These are phyloP conservation scores for Penicillium sp. DNA, from an alignment of 2,329 filamentous ascomycete genomes.

Conservation along the genomic window DNA sequence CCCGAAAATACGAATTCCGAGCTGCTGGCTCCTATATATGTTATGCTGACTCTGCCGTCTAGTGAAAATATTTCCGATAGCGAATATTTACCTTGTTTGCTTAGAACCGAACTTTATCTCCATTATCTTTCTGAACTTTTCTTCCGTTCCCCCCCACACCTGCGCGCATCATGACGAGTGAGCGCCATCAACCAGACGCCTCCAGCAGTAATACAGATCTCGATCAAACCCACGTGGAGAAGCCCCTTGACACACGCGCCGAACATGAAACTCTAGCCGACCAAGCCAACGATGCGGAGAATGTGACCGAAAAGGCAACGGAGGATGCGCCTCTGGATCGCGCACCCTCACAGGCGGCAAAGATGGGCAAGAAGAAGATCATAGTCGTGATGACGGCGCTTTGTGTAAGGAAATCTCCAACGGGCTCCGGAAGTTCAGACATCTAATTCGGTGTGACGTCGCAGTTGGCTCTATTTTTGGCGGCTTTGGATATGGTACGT, in stretches of 20 bases:
- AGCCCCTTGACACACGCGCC: slow-evolving; percentile 5
- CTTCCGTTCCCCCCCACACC: background rate
- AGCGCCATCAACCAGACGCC: slow-evolving; percentile 7
- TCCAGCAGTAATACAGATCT: slow-evolving; percentile 17
- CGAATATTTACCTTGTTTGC: background rate
- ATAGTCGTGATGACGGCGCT: slow-evolving; percentile 43
- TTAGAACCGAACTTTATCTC: background rate
- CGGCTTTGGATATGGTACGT: slow-evolving; percentile 57
- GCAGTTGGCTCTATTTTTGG: slow-evolving; percentile 58
- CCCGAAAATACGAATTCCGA: background rate
- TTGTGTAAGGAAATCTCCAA: slow-evolving; percentile 31
- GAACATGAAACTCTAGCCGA: background rate
- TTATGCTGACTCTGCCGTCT: background rate
- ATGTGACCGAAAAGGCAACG: slow-evolving; percentile 17
- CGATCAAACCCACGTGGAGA: slow-evolving; percentile 9
- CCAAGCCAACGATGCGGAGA: slow-evolving; percentile 5
- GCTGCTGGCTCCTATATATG: background rate
- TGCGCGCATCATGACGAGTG: slow-evolving; percentile 2
- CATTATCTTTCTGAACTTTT: background rate
- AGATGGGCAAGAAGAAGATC: slow-evolving; percentile 42
- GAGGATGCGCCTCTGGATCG: slow-evolving; percentile 28
- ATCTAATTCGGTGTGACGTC: slow-evolving; percentile 12
- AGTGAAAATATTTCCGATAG: background rate
- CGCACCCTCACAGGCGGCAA: slow-evolving; percentile 38
- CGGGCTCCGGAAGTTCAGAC: background rate